Conservation (phyloP, 148 eudicot species). For the Oxyria digyna region DNA sequence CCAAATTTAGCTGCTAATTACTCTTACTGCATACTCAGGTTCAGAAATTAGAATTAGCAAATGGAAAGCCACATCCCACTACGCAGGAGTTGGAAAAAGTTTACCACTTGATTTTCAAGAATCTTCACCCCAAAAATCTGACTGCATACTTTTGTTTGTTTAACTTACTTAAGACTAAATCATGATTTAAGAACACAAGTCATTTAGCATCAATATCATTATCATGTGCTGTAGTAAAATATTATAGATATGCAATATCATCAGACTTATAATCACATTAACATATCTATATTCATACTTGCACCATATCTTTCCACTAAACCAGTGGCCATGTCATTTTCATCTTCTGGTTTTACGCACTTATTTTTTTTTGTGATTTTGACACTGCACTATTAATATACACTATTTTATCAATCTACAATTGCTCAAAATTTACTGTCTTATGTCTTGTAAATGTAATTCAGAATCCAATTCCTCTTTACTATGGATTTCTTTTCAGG, state of each 20-base stretch:
- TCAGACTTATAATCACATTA: background rate
- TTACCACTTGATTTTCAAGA: background rate
- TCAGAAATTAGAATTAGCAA: background rate
- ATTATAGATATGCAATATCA: slow-evolving; percentile 1
- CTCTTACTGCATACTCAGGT: background rate
- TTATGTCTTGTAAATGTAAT: too few species aligned
- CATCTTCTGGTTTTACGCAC: background rate
- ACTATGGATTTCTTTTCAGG: background rate
- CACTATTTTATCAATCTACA: background rate
- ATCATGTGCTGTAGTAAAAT: background rate
- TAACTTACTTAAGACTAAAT: background rate
- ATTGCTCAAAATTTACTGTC: background rate
- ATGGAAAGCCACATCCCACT: background rate
- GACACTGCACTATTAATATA: background rate
- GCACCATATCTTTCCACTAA: slow-evolving; percentile 4
- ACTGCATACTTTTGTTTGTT: background rate
- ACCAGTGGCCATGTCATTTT: background rate
- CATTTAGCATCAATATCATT: background rate
- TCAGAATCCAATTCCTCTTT: too few species aligned
- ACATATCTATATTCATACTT: slow-evolving; percentile 7
- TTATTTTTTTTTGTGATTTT: background rate
- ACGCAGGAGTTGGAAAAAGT: background rate
- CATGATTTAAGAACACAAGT: background rate
- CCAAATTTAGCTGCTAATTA: too few species aligned
- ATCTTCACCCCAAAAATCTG: background rate